Percentiles rank a stretch among this genome's conserved stretches.
Evolutionary conservation across 2,329 filamentous ascomycete genomes (phyloP).

Genomic region (Cytospora piceicola): DNA sequence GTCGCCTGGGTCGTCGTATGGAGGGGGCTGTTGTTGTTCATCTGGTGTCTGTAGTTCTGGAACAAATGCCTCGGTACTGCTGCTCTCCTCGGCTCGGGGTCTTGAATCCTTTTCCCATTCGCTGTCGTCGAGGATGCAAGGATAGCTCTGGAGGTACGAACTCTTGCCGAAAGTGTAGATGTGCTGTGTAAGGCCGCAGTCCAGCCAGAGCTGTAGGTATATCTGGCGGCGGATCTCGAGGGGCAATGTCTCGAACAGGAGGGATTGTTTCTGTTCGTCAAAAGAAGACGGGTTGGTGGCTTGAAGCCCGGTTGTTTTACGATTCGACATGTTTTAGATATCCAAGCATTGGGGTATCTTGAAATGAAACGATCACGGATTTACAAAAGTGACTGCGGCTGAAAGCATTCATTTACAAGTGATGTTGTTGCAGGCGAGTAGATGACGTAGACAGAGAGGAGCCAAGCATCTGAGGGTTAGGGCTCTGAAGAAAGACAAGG

Average conservation of each 20-base stretch:
- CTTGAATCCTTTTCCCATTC: background rate
- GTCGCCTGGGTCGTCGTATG: slow-evolving; percentile 18
- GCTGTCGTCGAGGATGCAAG: slow-evolving; percentile 10
- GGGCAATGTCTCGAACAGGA: slow-evolving; percentile 29
- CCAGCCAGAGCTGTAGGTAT: slow-evolving; percentile 28
- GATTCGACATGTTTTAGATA: background rate
- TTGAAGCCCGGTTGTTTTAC: background rate
- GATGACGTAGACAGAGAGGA: background rate
- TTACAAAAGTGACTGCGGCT: too few relatives aligned
- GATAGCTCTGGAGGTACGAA: slow-evolving; percentile 13
- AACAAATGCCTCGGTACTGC: background rate
- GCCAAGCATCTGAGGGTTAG: background rate
- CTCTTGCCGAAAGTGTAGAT: background rate
- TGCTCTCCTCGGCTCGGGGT: background rate
- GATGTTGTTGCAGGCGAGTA: too few relatives aligned
- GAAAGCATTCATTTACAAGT: too few relatives aligned
- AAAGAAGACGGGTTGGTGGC: background rate
- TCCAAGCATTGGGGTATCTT: background rate
- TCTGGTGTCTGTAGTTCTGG: too few relatives aligned
- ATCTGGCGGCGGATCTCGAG: slow-evolving; percentile 26
- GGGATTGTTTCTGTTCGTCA: slow-evolving; percentile 21
- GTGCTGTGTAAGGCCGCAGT: slow-evolving; percentile 19
- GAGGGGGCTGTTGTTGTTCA: background rate
- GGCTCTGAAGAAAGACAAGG: background rate
- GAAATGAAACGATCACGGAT: background rate